Conservation (phyloP, 768 basidiomycete species). For the Hypholoma fasciculare region DNA sequence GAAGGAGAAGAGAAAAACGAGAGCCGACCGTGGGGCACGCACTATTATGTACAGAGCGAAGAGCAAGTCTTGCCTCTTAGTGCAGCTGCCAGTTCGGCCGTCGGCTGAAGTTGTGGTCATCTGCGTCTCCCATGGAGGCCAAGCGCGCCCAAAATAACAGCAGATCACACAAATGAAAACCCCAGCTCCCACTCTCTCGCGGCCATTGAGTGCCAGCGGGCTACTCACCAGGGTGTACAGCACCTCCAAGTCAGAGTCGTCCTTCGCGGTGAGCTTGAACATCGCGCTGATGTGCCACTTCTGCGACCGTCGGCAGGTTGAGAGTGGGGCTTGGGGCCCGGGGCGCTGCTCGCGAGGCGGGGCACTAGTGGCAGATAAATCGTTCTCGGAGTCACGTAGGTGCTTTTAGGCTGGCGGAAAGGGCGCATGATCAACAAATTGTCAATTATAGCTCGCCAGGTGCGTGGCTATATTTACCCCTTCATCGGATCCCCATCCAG, state of each 20-base stretch:
- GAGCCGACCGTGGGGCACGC: neutral
- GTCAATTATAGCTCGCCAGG: neutral
- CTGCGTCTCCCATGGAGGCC: neutral
- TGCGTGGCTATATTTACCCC: neutral
- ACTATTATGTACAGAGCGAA: neutral
- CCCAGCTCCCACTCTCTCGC: neutral
- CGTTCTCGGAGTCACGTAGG: neutral
- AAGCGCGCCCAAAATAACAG: neutral
- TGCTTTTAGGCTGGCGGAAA: neutral
- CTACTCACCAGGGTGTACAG: constrained; percentile 14
- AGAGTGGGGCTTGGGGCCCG: neutral
- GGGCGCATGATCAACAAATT: neutral
- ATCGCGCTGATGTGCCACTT: neutral
- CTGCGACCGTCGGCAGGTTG: neutral
- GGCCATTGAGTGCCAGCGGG: neutral
- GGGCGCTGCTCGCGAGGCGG: neutral
- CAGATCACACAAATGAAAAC: neutral
- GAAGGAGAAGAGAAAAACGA: neutral
- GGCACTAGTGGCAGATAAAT: neutral
- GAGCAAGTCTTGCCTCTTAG: neutral
- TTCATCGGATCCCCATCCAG: neutral
- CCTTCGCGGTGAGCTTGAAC: neutral
- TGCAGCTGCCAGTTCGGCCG: neutral
- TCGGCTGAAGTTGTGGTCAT: neutral
- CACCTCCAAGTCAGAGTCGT: neutral